phyloP scores from a whole-genome alignment of 2,329 filamentous ascomycete species.

The Claviceps arundinis region DNA sequence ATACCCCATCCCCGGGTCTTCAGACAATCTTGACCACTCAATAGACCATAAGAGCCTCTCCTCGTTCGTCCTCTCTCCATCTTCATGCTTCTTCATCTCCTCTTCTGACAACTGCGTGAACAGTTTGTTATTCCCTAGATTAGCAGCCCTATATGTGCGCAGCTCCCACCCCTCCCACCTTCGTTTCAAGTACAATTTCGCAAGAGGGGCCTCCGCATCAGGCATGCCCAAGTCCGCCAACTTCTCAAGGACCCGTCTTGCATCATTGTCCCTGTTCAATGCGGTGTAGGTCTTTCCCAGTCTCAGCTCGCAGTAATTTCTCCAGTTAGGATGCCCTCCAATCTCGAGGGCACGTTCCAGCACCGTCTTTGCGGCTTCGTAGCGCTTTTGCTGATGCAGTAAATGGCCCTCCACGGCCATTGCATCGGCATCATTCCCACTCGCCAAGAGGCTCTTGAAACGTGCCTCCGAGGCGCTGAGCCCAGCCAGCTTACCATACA shows the following conservation, averaged over 20 bases:
- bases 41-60: conserved; percentile 18
- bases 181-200: conserved; percentile 12
- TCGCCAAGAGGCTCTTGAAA: conserved; percentile 18
- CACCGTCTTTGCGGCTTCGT: conserved; percentile 10
- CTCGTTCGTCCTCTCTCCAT: conserved; percentile 5
- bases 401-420: conserved; percentile 20
- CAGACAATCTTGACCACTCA: conserved; percentile 21
- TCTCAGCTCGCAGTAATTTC: conserved; percentile 12
- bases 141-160: conserved; percentile 15
- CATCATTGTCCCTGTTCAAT: conserved; percentile 12
- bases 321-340: conserved; percentile 15
- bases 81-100: conserved; percentile 10
- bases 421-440: conserved; percentile 21
- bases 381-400: conserved; percentile 13
- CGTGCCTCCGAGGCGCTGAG: conserved; percentile 13
- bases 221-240: conserved; percentile 11
- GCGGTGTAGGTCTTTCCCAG: conserved; percentile 14
- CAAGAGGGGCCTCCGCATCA: conserved; percentile 17
- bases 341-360: conserved; percentile 15
- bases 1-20: conserved; percentile 10
- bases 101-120: conserved; percentile 18
- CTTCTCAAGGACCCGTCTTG: conserved; percentile 11
- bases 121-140: conserved; percentile 12
- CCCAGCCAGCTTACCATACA: conserved; percentile 10
- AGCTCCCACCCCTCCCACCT: conserved; percentile 9